Percentiles rank a stretch among this genome's conserved stretches.
These are phyloP conservation scores for Fonsecaea monophora DNA, from an alignment of 2,329 filamentous ascomycete species.

Conservation along the genomic window DNA sequence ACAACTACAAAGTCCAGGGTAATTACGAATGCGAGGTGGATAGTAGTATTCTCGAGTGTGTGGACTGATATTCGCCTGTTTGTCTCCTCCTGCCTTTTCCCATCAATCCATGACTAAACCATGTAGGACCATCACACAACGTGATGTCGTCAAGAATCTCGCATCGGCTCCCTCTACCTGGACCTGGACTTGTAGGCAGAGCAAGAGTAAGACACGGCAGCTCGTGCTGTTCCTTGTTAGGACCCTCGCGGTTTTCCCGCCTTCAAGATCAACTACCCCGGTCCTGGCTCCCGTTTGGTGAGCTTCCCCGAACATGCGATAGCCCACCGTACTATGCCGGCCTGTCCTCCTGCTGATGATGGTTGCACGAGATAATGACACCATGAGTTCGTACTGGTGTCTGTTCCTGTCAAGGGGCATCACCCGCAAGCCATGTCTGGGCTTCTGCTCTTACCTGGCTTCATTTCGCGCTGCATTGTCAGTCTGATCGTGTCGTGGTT, in stretches of 20 bases:
- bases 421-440: slow-evolving; percentile 23
- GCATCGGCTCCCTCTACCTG: slow-evolving; percentile 17
- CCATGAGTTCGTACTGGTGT: slow-evolving; percentile 19
- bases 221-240: slow-evolving; percentile 11
- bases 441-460: slow-evolving; percentile 8
- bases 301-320: slow-evolving; percentile 19
- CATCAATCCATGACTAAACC: slow-evolving; percentile 4
- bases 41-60: background rate
- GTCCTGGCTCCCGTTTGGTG: slow-evolving; percentile 14
- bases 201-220: slow-evolving; percentile 21
- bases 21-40: slow-evolving; percentile 9
- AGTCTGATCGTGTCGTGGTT: background rate
- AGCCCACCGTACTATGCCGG: background rate
- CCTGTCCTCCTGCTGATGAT: slow-evolving; percentile 8
- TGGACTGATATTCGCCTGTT: background rate
- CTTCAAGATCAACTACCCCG: background rate
- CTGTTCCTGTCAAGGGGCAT: slow-evolving; percentile 1
- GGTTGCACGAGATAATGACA: slow-evolving; percentile 32
- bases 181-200: no score
- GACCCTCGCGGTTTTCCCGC: slow-evolving; percentile 10
- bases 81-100: background rate
- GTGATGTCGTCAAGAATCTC: slow-evolving; percentile 32
- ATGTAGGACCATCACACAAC: slow-evolving; percentile 1
- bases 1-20: no score
- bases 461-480: slow-evolving; percentile 4